Evolutionary conservation across 2,329 filamentous ascomycete species (phyloP).

Genomic region (Phoma herbarum): DNA sequence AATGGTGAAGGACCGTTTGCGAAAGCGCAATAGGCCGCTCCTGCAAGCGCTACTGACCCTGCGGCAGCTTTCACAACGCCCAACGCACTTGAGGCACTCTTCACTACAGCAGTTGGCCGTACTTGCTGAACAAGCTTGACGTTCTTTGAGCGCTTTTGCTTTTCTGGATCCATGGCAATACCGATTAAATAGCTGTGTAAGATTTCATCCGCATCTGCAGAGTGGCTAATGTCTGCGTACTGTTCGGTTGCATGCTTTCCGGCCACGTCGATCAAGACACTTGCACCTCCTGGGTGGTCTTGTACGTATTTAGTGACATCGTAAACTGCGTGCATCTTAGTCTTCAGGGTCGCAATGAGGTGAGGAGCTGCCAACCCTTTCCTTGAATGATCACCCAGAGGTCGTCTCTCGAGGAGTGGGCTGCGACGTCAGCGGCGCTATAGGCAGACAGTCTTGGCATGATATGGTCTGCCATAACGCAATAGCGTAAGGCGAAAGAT

Average conservation of each 20-base stretch:
- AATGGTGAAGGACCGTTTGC: conserved; percentile 21
- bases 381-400: conserved; percentile 64
- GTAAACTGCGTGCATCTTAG: conserved; percentile 57
- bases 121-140: conserved; percentile 52
- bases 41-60: conserved; percentile 22
- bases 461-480: not conserved
- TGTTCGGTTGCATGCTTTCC: conserved; percentile 55
- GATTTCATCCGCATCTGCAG: conserved; percentile 57
- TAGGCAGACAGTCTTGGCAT: conserved; percentile 28
- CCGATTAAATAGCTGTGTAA: conserved; percentile 49
- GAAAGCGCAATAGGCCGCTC: conserved; percentile 22
- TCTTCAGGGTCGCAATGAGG: no score
- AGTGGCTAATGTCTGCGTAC: conserved; percentile 58
- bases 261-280: conserved; percentile 53
- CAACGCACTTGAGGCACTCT: conserved; percentile 15
- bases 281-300: conserved; percentile 63
- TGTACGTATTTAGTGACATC: conserved; percentile 65
- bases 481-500: not conserved
- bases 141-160: conserved; percentile 37
- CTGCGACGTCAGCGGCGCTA: conserved; percentile 57
- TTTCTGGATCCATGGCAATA: conserved; percentile 23
- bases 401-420: conserved; percentile 58
- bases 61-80: conserved; percentile 19
- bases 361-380: conserved; percentile 41
- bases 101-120: conserved; percentile 2